These are phyloP conservation scores for Neophaeococcomyces aloes DNA, from an alignment of 2,329 filamentous ascomycete species.

Conservation along the genomic window DNA sequence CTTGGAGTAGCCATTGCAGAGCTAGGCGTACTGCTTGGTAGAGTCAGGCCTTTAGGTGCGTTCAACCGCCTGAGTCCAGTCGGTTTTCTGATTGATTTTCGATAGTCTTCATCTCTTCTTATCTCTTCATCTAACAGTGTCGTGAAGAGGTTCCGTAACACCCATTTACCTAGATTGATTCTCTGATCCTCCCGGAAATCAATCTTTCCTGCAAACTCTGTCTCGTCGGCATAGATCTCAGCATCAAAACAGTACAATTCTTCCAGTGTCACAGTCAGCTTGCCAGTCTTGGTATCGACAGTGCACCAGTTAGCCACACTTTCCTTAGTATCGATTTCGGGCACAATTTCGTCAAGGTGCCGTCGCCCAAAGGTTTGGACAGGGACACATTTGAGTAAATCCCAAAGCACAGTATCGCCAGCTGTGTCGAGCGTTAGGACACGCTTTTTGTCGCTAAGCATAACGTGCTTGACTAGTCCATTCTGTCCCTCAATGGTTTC, in stretches of 20 bases:
- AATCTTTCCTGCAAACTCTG: conserved; percentile 59
- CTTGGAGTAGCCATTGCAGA: conserved; percentile 14
- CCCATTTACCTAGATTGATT: conserved; percentile 95
- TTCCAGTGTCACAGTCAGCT: conserved; percentile 80
- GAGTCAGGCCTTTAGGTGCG: conserved; percentile 17
- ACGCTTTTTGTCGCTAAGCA: conserved; percentile 81
- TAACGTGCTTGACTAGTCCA: conserved; percentile 82
- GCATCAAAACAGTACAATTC: conserved; percentile 96
- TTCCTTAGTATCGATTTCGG: conserved; percentile 74
- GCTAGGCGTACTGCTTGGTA: conserved; percentile 12
- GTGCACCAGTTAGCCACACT: conserved; percentile 94
- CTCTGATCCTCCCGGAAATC: conserved; percentile 88
- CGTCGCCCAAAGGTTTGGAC: conserved; percentile 89
- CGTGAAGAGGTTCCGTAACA: conserved; percentile 82
- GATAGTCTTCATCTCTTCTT: conserved; percentile 62
- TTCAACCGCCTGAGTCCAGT: conserved; percentile 26
- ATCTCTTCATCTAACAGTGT: conserved; percentile 86
- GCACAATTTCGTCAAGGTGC: conserved; percentile 84
- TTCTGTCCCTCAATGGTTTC: conserved; percentile 92
- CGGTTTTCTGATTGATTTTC: conserved; percentile 53
- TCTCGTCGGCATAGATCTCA: conserved; percentile 90
- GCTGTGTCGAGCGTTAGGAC: conserved; percentile 89
- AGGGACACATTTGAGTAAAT: conserved; percentile 80
- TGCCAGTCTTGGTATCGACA: conserved; percentile 85
- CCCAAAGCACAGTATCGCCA: conserved; percentile 90